These are phyloP conservation scores for Hygrocybe coccinea DNA, from an alignment of 768 basidiomycete genomes.

Conservation along the genomic window DNA sequence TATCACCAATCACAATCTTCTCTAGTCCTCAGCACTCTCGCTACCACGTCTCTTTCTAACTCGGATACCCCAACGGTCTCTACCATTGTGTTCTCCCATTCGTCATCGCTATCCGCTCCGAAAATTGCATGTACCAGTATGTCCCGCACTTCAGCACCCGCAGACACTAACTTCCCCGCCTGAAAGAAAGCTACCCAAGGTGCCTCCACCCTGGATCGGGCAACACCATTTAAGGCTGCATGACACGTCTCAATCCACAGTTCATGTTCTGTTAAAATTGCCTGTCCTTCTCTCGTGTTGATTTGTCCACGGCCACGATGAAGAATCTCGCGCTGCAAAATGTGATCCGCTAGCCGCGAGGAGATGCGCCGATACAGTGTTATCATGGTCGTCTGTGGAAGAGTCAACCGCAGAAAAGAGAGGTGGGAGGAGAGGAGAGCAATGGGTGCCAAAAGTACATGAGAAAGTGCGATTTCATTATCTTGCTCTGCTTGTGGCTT, in stretches of 20 bases:
- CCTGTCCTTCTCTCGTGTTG: conserved; percentile 52
- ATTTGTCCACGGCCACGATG: conserved; percentile 75
- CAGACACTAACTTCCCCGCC: conserved; percentile 61
- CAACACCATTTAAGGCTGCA: conserved; percentile 47
- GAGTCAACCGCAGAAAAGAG: conserved; percentile 54
- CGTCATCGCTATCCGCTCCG: conserved; percentile 39
- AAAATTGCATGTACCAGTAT: conserved; percentile 46
- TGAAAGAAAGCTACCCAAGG: conserved; percentile 75
- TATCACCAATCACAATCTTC: conserved; percentile 22
- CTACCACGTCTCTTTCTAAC: conserved; percentile 57
- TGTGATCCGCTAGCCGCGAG: conserved; percentile 64
- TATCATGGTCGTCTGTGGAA: conserved; percentile 56
- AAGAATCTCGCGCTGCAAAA: conserved; percentile 76
- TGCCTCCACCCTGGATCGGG: conserved; percentile 52
- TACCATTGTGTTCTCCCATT: conserved; percentile 53
- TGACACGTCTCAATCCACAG: conserved; percentile 81
- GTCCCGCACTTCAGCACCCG: conserved; percentile 53
- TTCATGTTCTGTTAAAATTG: conserved; percentile 65
- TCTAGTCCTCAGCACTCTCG: conserved; percentile 47
- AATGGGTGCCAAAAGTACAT: conserved; percentile 70
- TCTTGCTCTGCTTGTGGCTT: conserved; percentile 16
- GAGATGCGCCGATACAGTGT: conserved; percentile 72
- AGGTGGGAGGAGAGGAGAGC: conserved; percentile 80
- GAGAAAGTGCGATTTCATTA: conserved; percentile 51
- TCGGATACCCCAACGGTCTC: conserved; percentile 57